These are phyloP conservation scores for Xylaria intraflava DNA, from an alignment of 495 filamentous ascomycete species.

Conservation along the genomic window DNA sequence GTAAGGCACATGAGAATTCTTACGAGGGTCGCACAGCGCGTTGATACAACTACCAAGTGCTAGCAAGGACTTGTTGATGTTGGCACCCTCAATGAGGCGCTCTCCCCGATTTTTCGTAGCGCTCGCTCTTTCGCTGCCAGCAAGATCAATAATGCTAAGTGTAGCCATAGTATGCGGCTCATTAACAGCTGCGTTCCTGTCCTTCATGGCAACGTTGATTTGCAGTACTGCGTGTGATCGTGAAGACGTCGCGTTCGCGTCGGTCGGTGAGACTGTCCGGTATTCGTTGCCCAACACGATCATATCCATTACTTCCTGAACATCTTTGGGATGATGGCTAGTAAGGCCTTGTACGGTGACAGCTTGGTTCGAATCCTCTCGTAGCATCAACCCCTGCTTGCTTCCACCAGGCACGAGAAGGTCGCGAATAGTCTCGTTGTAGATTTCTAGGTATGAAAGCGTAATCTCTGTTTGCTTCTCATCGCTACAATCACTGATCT, in stretches of 20 bases:
- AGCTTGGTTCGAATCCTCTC: constrained; percentile 88
- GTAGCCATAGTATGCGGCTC: constrained; percentile 98
- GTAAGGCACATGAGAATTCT: constrained; percentile 93
- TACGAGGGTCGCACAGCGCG: constrained; percentile 88
- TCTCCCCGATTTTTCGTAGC: constrained; percentile 96
- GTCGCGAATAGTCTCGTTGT: constrained; percentile 98
- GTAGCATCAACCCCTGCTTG: constrained; percentile 84
- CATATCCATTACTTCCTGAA: constrained; percentile 98
- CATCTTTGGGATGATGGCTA: constrained; percentile 76
- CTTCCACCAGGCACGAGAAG: constrained; percentile 78
- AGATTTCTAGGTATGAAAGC: constrained; percentile 96
- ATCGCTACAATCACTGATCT: constrained; percentile 73
- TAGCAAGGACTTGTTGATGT: constrained; percentile 97
- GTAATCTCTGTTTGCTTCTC: constrained; percentile 88
- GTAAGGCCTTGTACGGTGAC: constrained; percentile 90
- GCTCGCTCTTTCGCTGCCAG: constrained; percentile 91
- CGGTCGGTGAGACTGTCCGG: constrained; percentile 93
- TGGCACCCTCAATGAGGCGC: constrained; percentile 85
- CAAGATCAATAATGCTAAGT: constrained; percentile 94
- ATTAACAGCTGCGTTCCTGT: constrained; percentile 85
- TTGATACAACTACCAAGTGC: constrained; percentile 98
- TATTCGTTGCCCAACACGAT: constrained; percentile 92
- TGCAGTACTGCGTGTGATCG: constrained; percentile 98
- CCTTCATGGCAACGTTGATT: constrained; percentile 91
- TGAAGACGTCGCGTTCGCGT: constrained; percentile 95